These are phyloP conservation scores for Piper betle DNA, from an alignment of 164 flowering plant species.

Conservation along the genomic window DNA sequence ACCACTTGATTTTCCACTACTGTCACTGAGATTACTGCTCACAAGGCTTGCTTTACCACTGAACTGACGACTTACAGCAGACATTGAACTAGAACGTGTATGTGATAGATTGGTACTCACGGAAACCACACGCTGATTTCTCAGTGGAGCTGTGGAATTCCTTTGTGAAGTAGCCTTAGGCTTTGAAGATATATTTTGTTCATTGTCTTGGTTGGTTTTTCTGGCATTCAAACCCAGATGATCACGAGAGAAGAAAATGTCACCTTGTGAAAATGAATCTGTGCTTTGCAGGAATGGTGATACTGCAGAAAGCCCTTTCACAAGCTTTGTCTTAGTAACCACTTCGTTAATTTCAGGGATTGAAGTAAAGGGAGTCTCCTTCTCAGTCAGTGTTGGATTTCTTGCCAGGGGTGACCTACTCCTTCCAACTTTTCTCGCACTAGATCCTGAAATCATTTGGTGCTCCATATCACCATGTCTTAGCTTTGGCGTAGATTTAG, in stretches of 20 bases:
- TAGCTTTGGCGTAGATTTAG: constrained; percentile 36
- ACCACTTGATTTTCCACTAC: constrained; percentile 22
- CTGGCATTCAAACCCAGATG: constrained; percentile 18
- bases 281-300: constrained; percentile 24
- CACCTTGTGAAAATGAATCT: constrained; percentile 42
- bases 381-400: constrained; percentile 7
- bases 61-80: constrained; percentile 26
- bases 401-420: constrained; percentile 19
- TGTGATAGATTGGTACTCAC: constrained; percentile 16
- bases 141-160: constrained; percentile 13
- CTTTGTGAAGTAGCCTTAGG: constrained; percentile 5
- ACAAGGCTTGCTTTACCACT: constrained; percentile 16
- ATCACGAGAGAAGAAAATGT: constrained; percentile 51
- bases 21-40: constrained; percentile 33
- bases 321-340: constrained; percentile 31
- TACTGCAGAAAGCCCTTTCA: constrained; percentile 4
- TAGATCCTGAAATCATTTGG: constrained; percentile 6
- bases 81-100: constrained; percentile 15
- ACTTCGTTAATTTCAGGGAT: constrained; percentile 55
- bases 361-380: constrained; percentile 16
- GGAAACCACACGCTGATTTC: constrained; percentile 7
- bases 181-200: not conserved
- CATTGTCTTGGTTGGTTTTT: constrained; percentile 5
- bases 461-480: constrained; percentile 21
- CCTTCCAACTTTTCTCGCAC: constrained; percentile 14